Conservation (phyloP, 208 protist genomes). For the Trypanosoma avium region DNA sequence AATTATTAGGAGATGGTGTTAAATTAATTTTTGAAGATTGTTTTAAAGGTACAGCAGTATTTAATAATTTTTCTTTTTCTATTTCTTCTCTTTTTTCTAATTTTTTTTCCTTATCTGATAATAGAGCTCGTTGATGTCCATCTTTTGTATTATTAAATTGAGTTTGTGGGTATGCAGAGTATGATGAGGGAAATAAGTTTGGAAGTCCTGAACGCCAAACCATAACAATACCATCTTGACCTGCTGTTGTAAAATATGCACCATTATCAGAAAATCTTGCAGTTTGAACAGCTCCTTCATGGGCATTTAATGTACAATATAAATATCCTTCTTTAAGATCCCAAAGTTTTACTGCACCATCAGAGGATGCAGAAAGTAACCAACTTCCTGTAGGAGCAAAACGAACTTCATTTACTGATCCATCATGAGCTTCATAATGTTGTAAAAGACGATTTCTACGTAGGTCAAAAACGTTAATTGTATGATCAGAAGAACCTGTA, state of each 20-base stretch:
- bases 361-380: constrained; percentile 75
- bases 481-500: constrained; percentile 56
- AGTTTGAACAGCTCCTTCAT: constrained; percentile 66
- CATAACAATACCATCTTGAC: constrained; percentile 73
- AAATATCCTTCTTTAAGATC: constrained; percentile 79
- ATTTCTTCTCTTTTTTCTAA: too few species aligned
- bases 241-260: constrained; percentile 64
- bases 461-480: constrained; percentile 90
- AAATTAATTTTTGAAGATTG: background rate
- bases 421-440: constrained; percentile 80
- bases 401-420: constrained; percentile 57
- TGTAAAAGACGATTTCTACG: constrained; percentile 77
- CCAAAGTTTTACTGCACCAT: constrained; percentile 85
- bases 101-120: background rate
- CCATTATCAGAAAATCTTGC: constrained; percentile 56
- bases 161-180: background rate
- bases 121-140: background rate
- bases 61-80: too few species aligned
- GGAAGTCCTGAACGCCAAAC: constrained; percentile 80
- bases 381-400: constrained; percentile 80
- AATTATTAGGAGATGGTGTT: background rate
- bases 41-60: too few species aligned
- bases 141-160: background rate
- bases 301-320: constrained; percentile 84
- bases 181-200: constrained; percentile 7